These are phyloP conservation scores for Solanum appendiculatum DNA, from an alignment of 257 asterid species.

Conservation along the genomic window DNA sequence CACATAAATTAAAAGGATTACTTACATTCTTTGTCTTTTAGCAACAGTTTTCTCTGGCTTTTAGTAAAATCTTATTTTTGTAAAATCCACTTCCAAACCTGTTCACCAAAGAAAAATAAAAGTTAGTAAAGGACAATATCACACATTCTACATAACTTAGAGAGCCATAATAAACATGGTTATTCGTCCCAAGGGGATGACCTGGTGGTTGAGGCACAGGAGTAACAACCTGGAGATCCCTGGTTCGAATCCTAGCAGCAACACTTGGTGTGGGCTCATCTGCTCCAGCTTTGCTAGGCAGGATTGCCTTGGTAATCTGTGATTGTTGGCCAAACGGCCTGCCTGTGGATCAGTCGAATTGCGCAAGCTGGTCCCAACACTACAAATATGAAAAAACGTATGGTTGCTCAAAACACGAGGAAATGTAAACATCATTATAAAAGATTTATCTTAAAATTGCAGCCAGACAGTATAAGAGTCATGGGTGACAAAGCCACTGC, in stretches of 20 bases:
- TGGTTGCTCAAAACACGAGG: neutral
- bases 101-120: neutral
- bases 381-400: neutral
- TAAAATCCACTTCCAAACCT: neutral
- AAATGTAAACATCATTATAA: neutral
- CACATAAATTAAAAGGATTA: neutral
- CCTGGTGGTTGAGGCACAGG: neutral
- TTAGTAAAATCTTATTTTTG: neutral
- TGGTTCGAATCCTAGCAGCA: neutral
- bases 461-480: constrained; percentile 95
- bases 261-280: neutral
- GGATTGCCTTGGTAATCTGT: neutral
- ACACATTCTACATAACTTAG: neutral
- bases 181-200: neutral
- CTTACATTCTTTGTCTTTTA: neutral
- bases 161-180: neutral
- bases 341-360: neutral
- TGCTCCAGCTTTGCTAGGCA: neutral
- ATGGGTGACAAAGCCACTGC: constrained; percentile 99
- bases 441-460: constrained; percentile 17
- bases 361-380: neutral
- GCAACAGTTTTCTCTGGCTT: neutral
- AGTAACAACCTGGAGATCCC: neutral
- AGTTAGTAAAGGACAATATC: neutral
- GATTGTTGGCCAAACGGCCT: neutral